A percentile compares a stretch with the other conserved stretches of the same genome.
Conservation (phyloP, 805 yeast species). For the Candida adriatica region DNA sequence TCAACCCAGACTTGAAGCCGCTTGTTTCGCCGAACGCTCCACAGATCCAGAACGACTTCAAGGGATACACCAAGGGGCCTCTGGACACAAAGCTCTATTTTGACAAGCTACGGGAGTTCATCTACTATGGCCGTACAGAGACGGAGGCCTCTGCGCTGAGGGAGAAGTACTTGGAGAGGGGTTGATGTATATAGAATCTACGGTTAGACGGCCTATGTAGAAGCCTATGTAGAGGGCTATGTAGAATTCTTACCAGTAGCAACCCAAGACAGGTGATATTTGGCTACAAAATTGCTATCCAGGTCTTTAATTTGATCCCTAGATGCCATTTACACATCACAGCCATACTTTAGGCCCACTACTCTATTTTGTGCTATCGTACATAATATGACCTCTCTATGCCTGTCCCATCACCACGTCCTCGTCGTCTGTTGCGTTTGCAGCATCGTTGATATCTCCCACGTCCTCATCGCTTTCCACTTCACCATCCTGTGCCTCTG, state of each 20-base stretch:
- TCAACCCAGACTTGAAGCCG: conserved; percentile 51
- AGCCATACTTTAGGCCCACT: too few relatives aligned
- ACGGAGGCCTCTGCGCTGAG: conserved; percentile 23
- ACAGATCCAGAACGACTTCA: conserved; percentile 55
- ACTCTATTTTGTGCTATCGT: too few relatives aligned
- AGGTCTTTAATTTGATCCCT: too few relatives aligned
- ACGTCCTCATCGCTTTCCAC: conserved; percentile 22
- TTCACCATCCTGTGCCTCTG: conserved; percentile 18
- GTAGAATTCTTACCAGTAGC: too few relatives aligned
- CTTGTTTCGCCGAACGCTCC: conserved; percentile 73
- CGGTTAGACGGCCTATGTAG: too few relatives aligned
- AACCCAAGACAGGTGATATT: too few relatives aligned
- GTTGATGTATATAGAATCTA: conserved; percentile 17
- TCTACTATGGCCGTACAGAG: conserved; percentile 61
- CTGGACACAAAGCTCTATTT: conserved; percentile 68
- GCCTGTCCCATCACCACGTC: too few relatives aligned
- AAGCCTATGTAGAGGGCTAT: too few relatives aligned
- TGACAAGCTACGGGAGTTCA: conserved; percentile 65
- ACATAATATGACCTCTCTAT: too few relatives aligned
- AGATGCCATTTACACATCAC: too few relatives aligned
- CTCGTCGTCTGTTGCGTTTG: conserved; percentile 10
- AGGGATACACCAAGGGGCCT: conserved; percentile 67
- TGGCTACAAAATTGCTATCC: too few relatives aligned
- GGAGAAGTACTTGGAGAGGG: conserved; percentile 25
- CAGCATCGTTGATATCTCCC: conserved; percentile 15